Conservation (phyloP, 805 yeast species). For the Phaffomyces thermotolerans region DNA sequence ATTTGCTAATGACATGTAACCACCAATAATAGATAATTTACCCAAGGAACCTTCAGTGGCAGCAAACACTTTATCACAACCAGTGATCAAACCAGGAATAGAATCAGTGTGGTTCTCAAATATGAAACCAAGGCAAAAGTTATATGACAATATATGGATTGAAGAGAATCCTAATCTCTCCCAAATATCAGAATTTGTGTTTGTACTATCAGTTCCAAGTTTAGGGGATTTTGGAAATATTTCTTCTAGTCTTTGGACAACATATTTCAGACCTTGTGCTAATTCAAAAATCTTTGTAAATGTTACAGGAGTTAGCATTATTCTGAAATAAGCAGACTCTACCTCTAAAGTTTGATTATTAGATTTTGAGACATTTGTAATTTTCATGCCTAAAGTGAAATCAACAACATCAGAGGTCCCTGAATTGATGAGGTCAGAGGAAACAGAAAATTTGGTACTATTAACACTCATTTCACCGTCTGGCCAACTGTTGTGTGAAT, state of each 20-base stretch:
- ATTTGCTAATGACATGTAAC: constrained; percentile 65
- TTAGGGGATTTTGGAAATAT: not conserved
- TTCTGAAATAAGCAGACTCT: constrained; percentile 50
- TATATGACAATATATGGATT: constrained; percentile 51
- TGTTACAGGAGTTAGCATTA: constrained; percentile 49
- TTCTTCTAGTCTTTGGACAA: not conserved
- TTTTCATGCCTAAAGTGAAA: constrained; percentile 36
- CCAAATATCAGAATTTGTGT: constrained; percentile 5
- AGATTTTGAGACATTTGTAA: constrained; percentile 32
- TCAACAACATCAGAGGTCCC: constrained; percentile 38
- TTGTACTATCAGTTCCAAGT: not conserved
- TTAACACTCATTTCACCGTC: constrained; percentile 19
- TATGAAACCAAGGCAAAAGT: constrained; percentile 74
- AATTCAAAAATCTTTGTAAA: constrained; percentile 27
- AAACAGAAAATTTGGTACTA: constrained; percentile 25
- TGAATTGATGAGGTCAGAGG: constrained; percentile 27
- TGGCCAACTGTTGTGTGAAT: constrained; percentile 1
- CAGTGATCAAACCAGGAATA: constrained; percentile 69
- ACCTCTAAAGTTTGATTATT: constrained; percentile 42
- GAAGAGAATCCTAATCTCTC: constrained; percentile 30
- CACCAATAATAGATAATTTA: constrained; percentile 58
- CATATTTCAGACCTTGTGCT: constrained; percentile 5
- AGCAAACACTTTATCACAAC: constrained; percentile 68
- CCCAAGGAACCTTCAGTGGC: constrained; percentile 57
- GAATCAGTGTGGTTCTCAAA: constrained; percentile 37